These are phyloP conservation scores for Gymnopilus junonius DNA, from an alignment of 768 basidiomycete species.

Conservation along the genomic window DNA sequence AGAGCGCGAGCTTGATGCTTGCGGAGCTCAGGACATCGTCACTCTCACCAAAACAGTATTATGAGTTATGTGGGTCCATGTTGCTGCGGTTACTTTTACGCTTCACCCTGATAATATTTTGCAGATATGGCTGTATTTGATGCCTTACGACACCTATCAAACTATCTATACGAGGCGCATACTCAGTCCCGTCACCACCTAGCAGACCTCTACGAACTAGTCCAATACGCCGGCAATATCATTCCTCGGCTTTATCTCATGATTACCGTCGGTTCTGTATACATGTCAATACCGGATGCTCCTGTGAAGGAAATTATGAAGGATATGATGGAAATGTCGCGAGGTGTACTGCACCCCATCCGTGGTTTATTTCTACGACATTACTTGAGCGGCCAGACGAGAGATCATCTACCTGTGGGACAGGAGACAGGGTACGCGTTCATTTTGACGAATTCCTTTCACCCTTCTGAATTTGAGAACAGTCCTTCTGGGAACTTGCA, in stretches of 20 bases:
- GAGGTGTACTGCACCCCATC: slow-evolving; percentile 96
- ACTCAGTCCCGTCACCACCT: slow-evolving; percentile 90
- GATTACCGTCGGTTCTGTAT: slow-evolving; percentile 99
- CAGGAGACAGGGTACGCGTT: slow-evolving; percentile 72
- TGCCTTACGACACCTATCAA: slow-evolving; percentile 91
- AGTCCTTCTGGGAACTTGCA: slow-evolving; percentile 90
- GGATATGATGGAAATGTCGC: slow-evolving; percentile 99
- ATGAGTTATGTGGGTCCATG: slow-evolving; percentile 83
- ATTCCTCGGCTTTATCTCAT: slow-evolving; percentile 94
- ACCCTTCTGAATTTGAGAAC: slow-evolving; percentile 1
- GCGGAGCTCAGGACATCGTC: slow-evolving; percentile 94
- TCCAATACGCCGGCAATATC: slow-evolving; percentile 99
- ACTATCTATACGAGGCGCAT: slow-evolving; percentile 97
- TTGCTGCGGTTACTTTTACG: slow-evolving; percentile 9
- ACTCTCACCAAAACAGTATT: slow-evolving; percentile 96
- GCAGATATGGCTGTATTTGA: slow-evolving; percentile 99
- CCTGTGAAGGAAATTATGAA: slow-evolving; percentile 99
- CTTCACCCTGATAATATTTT: background rate
- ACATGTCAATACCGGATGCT: slow-evolving; percentile 97
- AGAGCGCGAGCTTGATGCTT: slow-evolving; percentile 96
- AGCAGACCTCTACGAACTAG: slow-evolving; percentile 97
- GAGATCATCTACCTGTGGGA: slow-evolving; percentile 94
- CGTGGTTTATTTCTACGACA: slow-evolving; percentile 94
- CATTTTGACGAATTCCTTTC: background rate
- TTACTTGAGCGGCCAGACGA: slow-evolving; percentile 95